phyloP scores from a whole-genome alignment of 352 stramenopile genomes.

The Phytopythium aichiense region DNA sequence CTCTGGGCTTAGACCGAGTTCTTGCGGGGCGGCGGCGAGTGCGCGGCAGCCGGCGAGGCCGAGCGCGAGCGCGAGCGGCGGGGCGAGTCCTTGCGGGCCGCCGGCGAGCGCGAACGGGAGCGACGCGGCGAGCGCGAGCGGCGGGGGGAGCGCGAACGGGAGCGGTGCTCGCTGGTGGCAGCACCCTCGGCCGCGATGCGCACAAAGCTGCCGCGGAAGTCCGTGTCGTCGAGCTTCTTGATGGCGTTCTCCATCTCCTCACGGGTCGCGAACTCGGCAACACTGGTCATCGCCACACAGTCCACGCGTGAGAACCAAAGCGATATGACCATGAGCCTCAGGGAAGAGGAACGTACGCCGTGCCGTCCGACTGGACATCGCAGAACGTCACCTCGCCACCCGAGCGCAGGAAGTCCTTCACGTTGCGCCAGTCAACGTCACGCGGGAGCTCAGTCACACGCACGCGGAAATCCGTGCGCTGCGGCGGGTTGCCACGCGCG shows the following conservation, averaged over 20 bases:
- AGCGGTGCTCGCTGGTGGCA: constrained; percentile 28
- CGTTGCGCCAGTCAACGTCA: constrained; percentile 81
- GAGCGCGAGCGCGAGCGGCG: constrained; percentile 59
- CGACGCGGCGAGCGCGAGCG: constrained; percentile 57
- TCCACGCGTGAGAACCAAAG: neutral
- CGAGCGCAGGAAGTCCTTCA: constrained; percentile 84
- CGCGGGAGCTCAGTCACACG: constrained; percentile 73
- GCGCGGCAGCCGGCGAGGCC: constrained; percentile 39
- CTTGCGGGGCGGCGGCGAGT: constrained; percentile 59
- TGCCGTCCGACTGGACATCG: constrained; percentile 78
- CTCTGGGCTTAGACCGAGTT: constrained; percentile 54
- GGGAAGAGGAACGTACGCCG: constrained; percentile 53
- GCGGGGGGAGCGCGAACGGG: constrained; percentile 57
- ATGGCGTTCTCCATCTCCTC: constrained; percentile 84
- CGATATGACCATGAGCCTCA: neutral
- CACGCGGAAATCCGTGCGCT: constrained; percentile 74
- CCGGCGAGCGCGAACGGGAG: constrained; percentile 68
- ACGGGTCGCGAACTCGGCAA: constrained; percentile 77
- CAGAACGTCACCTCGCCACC: constrained; percentile 85
- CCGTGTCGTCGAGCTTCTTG: constrained; percentile 85
- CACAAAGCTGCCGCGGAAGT: constrained; percentile 84
- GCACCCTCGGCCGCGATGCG: constrained; percentile 48
- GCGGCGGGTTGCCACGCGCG: constrained; percentile 56
- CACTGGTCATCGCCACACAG: constrained; percentile 20
- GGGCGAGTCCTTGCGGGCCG: constrained; percentile 52